A percentile compares a stretch with the other conserved stretches of the same genome.
These are phyloP conservation scores for Zychaea mexicana DNA, from an alignment of 371 early-diverging fungal species.

Conservation along the genomic window DNA sequence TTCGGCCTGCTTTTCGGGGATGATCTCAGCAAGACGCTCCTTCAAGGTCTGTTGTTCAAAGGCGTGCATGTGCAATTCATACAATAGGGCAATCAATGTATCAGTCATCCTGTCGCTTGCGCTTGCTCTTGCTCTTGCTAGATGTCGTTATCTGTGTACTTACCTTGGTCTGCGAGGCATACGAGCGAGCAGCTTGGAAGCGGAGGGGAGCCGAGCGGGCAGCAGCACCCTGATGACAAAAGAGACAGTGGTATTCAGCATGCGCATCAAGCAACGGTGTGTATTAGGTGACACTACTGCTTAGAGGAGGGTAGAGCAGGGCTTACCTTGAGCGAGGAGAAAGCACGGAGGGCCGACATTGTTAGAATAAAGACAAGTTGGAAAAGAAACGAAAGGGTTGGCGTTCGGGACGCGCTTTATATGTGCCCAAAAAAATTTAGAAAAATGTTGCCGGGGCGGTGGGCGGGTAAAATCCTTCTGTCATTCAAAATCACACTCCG, in stretches of 20 bases:
- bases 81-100: no score
- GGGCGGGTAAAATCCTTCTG: constrained; percentile 14
- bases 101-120: no score
- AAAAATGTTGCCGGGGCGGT: background rate
- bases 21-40: constrained; percentile 90
- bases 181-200: constrained; percentile 43
- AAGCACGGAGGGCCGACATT: constrained; percentile 54
- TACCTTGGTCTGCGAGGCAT: constrained; percentile 51
- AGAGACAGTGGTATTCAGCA: background rate
- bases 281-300: no score
- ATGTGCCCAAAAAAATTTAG: constrained; percentile 2
- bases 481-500: constrained; percentile 11
- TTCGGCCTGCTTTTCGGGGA: constrained; percentile 94
- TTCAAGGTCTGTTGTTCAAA: constrained; percentile 69
- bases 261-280: no score
- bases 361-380: constrained; percentile 1
- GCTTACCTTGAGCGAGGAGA: constrained; percentile 45
- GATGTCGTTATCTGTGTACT: no score
- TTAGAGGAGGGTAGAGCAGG: no score
- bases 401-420: constrained; percentile 3
- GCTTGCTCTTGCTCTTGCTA: no score
- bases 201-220: constrained; percentile 35
- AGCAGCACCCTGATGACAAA: constrained; percentile 19
- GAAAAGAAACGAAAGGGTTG: constrained; percentile 4
- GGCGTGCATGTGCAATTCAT: background rate